Percentiles rank a stretch among this genome's conserved stretches.
phyloP scores from a whole-genome alignment of 306 rosid species.

The Aeschynomene evenia region DNA sequence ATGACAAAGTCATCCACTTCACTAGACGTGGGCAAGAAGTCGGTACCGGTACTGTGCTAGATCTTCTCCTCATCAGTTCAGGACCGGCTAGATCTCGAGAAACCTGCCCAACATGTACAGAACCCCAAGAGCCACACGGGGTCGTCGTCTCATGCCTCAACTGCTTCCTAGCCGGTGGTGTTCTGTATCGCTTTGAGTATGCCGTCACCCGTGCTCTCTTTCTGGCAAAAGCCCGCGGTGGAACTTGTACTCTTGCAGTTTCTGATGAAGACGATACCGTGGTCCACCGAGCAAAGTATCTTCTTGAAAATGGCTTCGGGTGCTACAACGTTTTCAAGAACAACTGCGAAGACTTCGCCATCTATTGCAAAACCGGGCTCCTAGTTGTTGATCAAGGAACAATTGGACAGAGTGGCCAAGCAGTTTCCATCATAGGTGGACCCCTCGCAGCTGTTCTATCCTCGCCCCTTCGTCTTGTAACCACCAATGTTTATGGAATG shows the following conservation, averaged over 20 bases:
- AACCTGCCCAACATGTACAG: constrained; percentile 57
- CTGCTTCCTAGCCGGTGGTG: constrained; percentile 86
- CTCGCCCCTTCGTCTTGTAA: constrained; percentile 65
- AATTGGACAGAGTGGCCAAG: constrained; percentile 89
- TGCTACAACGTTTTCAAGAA: constrained; percentile 84
- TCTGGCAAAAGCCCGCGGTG: constrained; percentile 87
- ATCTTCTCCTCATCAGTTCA: constrained; percentile 74
- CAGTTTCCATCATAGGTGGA: constrained; percentile 84
- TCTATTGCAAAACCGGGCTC: constrained; percentile 90
- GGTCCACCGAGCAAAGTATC: constrained; percentile 74
- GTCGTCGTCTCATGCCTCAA: constrained; percentile 77
- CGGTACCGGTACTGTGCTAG: constrained; percentile 84
- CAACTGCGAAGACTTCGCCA: constrained; percentile 93
- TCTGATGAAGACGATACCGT: constrained; percentile 58
- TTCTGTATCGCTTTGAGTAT: constrained; percentile 83
- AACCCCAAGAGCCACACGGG: constrained; percentile 51
- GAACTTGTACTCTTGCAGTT: constrained; percentile 87
- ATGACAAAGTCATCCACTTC: constrained; percentile 80
- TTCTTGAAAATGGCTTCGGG: constrained; percentile 79
- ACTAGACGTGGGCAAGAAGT: constrained; percentile 95
- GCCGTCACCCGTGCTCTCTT: constrained; percentile 68
- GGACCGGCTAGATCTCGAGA: constrained; percentile 53
- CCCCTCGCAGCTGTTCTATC: constrained; percentile 86
- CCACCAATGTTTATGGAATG: constrained; percentile 77
- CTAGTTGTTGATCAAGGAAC: constrained; percentile 65